Conservation (phyloP, 768 basidiomycete genomes). For the Hortiboletus flavorubellus region DNA sequence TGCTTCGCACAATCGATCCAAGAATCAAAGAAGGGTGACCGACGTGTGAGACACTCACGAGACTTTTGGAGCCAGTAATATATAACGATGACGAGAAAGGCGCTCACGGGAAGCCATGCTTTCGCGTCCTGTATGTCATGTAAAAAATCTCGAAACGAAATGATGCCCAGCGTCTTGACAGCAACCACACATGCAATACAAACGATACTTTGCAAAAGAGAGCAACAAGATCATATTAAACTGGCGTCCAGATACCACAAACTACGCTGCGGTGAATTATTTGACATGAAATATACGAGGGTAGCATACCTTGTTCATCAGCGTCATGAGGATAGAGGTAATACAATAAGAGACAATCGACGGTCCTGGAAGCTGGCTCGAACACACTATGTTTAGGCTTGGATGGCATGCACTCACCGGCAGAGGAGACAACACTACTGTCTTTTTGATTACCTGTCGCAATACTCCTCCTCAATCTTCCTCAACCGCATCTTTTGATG, state of each 20-base stretch:
- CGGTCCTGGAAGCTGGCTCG: constrained; percentile 48
- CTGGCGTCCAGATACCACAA: constrained; percentile 86
- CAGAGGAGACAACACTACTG: constrained; percentile 14
- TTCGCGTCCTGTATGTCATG: constrained; percentile 71
- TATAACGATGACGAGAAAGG: constrained; percentile 88
- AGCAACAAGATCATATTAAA: constrained; percentile 98
- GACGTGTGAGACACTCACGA: constrained; percentile 55
- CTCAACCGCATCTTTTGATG: constrained; percentile 18
- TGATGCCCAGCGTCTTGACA: constrained; percentile 73
- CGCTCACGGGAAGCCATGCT: constrained; percentile 93
- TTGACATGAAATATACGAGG: background rate
- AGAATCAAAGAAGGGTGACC: background rate
- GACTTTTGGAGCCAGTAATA: constrained; percentile 95
- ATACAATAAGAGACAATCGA: constrained; percentile 88
- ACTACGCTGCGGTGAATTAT: constrained; percentile 44
- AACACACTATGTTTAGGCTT: background rate
- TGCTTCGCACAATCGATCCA: constrained; percentile 51
- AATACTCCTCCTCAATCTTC: constrained; percentile 50
- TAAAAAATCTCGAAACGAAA: constrained; percentile 84
- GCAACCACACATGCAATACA: constrained; percentile 73
- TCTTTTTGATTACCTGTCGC: constrained; percentile 37
- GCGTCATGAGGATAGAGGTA: constrained; percentile 94
- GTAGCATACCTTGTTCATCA: constrained; percentile 83
- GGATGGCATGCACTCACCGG: constrained; percentile 17
- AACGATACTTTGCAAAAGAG: constrained; percentile 86